These are phyloP conservation scores for Russula earlei DNA, from an alignment of 768 basidiomycete species.

Conservation along the genomic window DNA sequence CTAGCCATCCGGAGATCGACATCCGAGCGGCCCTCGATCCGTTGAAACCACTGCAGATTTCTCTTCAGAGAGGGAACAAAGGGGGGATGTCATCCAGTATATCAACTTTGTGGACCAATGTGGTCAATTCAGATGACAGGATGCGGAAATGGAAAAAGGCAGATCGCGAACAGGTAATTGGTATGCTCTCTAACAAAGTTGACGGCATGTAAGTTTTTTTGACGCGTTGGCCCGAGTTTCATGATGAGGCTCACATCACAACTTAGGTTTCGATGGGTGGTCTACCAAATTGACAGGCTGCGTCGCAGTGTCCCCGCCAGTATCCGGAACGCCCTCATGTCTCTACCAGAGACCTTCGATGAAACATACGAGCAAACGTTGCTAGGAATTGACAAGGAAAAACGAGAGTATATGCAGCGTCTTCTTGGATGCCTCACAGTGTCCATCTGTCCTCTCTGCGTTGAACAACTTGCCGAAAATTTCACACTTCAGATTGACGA, in stretches of 20 bases:
- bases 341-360: background rate
- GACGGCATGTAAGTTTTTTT: slow-evolving; percentile 4
- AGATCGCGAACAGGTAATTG: background rate
- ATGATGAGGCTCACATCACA: background rate
- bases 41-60: background rate
- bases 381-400: background rate
- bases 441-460: background rate
- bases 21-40: background rate
- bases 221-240: too few species aligned
- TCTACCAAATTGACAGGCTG: background rate
- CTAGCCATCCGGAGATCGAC: background rate
- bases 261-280: slow-evolving; percentile 5
- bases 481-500: background rate
- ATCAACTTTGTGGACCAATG: background rate
- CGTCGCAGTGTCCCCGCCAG: background rate
- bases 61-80: background rate
- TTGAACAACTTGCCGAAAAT: background rate
- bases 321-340: background rate
- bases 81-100: background rate
- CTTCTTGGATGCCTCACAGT: slow-evolving; percentile 1
- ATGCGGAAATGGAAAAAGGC: background rate
- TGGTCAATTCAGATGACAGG: background rate
- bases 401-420: background rate
- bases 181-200: background rate
- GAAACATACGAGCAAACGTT: background rate